Base-by-base conservation (phyloP, 805 yeast species). In the Candida orba region DNA sequence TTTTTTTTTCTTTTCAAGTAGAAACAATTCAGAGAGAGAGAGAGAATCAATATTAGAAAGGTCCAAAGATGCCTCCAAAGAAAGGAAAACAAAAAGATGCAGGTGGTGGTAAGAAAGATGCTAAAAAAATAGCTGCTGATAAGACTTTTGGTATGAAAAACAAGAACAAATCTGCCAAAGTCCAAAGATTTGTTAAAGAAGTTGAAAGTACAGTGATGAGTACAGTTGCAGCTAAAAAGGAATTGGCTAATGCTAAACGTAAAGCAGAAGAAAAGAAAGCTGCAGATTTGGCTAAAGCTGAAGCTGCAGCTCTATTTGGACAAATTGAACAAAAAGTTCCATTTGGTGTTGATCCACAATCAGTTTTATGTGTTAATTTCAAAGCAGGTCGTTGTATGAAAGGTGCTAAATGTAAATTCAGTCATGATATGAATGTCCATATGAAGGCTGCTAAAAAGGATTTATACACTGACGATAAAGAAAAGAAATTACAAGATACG, bases 331-430 rank as follows among this genome's bases (percentile, higher is more conserved):
- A 87, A 63, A 88, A 87, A 60, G 86, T 91, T 29, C 95, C 96
- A 35, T 89, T 91, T 58, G 99, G 99, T 42, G 97, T 89, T 47
- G 98, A 93, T 67, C 99, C 99, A 43, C 91, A 93, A 67, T 79
- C 95, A 1, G 84, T 93, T 31, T 66, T 93, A 18, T 93, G 99
- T 76, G 85, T 86, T 45, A 80, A 79, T 65, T 91, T 88, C 78
- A 93, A 82, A 66, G 78, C 83, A 52, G 88, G 95, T 23, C 72
- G 73, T 40, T 93, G 99, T 76, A 78, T 81, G 52, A 84, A 84
- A 62, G 93, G 93, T 34, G 62, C 68, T 31, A 73, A 77, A 57
- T 93, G 99, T 79, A 93, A 90, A 65, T 93, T 90, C 68, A 80
- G 95, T 38, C 99, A 93, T 64, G 95, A 93, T 62, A 65, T 86